A percentile compares a stretch with the other conserved stretches of the same genome.
Evolutionary conservation across 495 filamentous ascomycete species (phyloP).

Genomic region (Penicilliopsis zonata): DNA sequence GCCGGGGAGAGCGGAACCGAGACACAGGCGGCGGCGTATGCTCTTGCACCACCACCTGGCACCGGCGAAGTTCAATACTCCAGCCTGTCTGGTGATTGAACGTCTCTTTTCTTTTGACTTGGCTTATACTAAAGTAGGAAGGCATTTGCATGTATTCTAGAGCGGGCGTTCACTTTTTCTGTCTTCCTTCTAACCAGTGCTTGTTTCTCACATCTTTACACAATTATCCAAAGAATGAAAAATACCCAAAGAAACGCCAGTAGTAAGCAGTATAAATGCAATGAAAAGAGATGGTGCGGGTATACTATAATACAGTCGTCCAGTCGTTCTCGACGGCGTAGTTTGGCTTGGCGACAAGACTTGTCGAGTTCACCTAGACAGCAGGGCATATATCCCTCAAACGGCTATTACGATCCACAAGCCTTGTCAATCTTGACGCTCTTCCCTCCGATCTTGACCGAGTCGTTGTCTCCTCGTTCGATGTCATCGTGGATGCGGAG

Average conservation of each 20-base stretch:
- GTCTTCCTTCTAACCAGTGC: too few relatives aligned
- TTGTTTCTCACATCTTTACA: slow-evolving; percentile 26
- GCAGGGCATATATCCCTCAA: too few relatives aligned
- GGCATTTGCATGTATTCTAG: slow-evolving; percentile 18
- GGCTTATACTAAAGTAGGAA: slow-evolving; percentile 6
- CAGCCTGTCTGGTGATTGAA: slow-evolving; percentile 70
- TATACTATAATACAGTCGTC: slow-evolving; percentile 34
- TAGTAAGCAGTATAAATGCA: slow-evolving; percentile 13
- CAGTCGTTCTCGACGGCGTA: not conserved
- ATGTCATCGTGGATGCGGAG: slow-evolving; percentile 82
- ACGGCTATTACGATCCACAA: slow-evolving; percentile 21
- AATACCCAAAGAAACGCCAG: slow-evolving; percentile 24
- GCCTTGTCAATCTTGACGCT: slow-evolving; percentile 34
- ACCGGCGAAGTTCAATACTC: slow-evolving; percentile 69
- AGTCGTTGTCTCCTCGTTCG: slow-evolving; percentile 86
- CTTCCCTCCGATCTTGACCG: slow-evolving; percentile 48
- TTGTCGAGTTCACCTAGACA: too few relatives aligned
- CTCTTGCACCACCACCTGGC: slow-evolving; percentile 76
- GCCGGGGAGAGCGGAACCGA: slow-evolving; percentile 20
- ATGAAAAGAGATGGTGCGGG: slow-evolving; percentile 26
- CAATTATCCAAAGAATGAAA: slow-evolving; percentile 21
- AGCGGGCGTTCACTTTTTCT: slow-evolving; percentile 38
- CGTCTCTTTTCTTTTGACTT: slow-evolving; percentile 1
- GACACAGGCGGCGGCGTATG: slow-evolving; percentile 33
- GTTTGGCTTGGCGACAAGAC: too few relatives aligned